A percentile compares a stretch with the other conserved stretches of the same genome.
Conservation (phyloP, 2,329 filamentous ascomycete genomes). For the Fusarium sororula region DNA sequence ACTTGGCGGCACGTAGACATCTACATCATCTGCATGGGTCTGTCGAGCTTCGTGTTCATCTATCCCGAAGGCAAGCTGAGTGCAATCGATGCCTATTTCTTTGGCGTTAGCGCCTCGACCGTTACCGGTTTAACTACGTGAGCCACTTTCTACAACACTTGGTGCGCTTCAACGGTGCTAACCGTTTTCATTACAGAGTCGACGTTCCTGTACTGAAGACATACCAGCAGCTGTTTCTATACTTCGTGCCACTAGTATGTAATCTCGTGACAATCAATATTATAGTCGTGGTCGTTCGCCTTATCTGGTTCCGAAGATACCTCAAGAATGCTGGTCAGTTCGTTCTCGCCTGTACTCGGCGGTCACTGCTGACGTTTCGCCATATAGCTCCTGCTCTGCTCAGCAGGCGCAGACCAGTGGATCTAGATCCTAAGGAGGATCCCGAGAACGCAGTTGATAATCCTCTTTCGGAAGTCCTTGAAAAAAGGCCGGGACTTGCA, state of each 20-base stretch:
- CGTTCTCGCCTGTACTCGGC: neutral
- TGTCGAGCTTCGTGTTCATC: constrained; percentile 33
- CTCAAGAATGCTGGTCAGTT: constrained; percentile 51
- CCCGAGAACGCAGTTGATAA: constrained; percentile 5
- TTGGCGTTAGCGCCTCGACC: constrained; percentile 59
- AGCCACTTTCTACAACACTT: constrained; percentile 21
- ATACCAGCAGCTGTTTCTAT: constrained; percentile 63
- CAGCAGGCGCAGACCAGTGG: neutral
- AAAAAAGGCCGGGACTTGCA: neutral
- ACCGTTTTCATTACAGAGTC: constrained; percentile 47
- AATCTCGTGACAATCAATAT: constrained; percentile 61
- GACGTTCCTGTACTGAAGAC: constrained; percentile 58
- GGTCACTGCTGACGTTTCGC: neutral
- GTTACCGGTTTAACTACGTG: constrained; percentile 62
- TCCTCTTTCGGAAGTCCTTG: neutral
- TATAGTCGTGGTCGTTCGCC: constrained; percentile 56
- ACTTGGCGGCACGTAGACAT: constrained; percentile 26
- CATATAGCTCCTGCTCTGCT: constrained; percentile 29
- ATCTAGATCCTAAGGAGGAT: constrained; percentile 10
- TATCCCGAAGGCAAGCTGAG: constrained; percentile 38
- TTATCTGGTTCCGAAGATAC: constrained; percentile 59
- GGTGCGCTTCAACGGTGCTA: neutral
- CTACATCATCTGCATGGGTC: constrained; percentile 39
- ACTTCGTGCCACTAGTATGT: constrained; percentile 58
- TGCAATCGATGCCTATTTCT: constrained; percentile 60